phyloP scores from a whole-genome alignment of 768 basidiomycete genomes.

The Rhizopogon rudus region DNA sequence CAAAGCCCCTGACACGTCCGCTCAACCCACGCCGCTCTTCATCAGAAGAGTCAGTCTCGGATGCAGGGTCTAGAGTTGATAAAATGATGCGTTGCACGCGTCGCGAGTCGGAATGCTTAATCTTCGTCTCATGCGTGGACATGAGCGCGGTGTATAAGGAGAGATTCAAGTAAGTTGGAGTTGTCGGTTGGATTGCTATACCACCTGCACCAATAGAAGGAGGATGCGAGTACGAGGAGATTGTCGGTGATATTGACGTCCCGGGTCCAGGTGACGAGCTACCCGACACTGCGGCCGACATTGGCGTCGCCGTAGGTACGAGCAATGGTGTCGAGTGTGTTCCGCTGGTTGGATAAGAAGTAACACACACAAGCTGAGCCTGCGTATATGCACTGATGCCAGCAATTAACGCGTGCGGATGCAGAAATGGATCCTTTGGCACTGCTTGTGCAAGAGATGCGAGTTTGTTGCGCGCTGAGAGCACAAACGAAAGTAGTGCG shows the following conservation, averaged over 20 bases:
- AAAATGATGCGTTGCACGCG: conserved; percentile 60
- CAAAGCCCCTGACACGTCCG: conserved; percentile 34
- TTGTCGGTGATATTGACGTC: conserved; percentile 11
- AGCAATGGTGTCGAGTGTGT: conserved; percentile 13
- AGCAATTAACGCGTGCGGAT: conserved; percentile 53
- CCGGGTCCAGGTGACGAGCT: conserved; percentile 9
- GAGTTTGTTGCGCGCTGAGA: conserved; percentile 66
- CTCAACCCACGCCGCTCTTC: conserved; percentile 27
- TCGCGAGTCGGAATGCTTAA: conserved; percentile 43
- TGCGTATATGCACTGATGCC: conserved; percentile 35
- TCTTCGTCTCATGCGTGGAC: conserved; percentile 23
- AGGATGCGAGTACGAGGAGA: conserved; percentile 11
- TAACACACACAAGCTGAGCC: conserved; percentile 10
- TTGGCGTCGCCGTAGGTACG: conserved; percentile 26
- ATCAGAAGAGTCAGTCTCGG: conserved; percentile 27
- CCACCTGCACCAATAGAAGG: conserved; percentile 30
- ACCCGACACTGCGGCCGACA: conserved; percentile 5
- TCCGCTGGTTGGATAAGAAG: conserved; percentile 2
- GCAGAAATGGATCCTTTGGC: conserved; percentile 77
- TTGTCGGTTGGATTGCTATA: neutral
- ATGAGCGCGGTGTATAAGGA: conserved; percentile 16
- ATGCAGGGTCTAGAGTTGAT: conserved; percentile 45
- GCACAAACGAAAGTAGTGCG: conserved; percentile 63
- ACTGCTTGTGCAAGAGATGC: conserved; percentile 42
- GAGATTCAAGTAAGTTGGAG: conserved; percentile 19